These are phyloP conservation scores for Trichoderma asperelloides DNA, from an alignment of 495 filamentous ascomycete species.

Conservation along the genomic window DNA sequence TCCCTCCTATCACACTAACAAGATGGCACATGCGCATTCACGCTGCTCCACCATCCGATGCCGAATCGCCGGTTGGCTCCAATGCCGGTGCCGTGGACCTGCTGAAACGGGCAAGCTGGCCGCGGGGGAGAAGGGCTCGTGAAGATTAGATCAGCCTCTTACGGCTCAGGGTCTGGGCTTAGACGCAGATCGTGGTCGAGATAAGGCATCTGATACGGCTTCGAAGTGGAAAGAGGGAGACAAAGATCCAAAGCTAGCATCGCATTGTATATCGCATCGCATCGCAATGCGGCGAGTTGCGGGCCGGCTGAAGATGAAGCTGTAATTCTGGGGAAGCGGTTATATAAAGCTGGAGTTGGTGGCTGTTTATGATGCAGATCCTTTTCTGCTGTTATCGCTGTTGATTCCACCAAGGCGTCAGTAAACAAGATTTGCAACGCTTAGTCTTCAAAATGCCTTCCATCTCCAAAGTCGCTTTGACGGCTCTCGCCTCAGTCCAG, in stretches of 20 bases:
- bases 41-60: not conserved
- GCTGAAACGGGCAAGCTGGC: not conserved
- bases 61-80: not conserved
- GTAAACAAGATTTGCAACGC: not conserved
- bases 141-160: not conserved
- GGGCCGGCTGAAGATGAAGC: not conserved
- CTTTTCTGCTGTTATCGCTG: not conserved
- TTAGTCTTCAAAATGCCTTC: not conserved
- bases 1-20: not conserved
- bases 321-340: not conserved
- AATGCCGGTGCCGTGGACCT: not conserved
- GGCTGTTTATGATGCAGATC: not conserved
- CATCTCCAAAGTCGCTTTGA: not conserved
- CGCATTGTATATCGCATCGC: not conserved
- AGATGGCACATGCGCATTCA: not conserved
- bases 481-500: constrained; percentile 4
- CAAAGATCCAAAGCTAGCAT: not conserved
- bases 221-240: not conserved
- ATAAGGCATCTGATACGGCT: constrained; percentile 1
- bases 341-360: not conserved
- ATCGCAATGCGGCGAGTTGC: not conserved
- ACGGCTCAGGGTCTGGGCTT: not conserved
- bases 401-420: not conserved
- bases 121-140: not conserved
- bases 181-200: not conserved